A percentile compares a stretch with the other conserved stretches of the same genome.
Conservation (phyloP, 257 asterid species). For the Lavandula angustifolia region DNA sequence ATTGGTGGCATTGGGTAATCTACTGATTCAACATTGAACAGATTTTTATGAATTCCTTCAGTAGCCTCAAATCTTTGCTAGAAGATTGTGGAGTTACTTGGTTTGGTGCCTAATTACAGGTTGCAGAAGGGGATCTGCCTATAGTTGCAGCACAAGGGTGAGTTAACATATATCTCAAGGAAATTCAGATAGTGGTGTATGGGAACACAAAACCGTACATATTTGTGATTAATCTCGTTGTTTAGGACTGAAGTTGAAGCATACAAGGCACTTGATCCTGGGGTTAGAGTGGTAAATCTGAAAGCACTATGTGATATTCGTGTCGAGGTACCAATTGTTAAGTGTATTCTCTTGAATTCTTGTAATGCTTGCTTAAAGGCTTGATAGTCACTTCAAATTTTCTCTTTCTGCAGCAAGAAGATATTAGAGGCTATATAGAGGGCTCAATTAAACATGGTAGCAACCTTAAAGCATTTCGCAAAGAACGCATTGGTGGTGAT, state of each 20-base stretch:
- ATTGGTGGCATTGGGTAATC: slow-evolving; percentile 99
- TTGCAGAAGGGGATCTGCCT: slow-evolving; percentile 96
- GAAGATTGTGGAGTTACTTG: slow-evolving; percentile 26
- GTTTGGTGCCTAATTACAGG: slow-evolving; percentile 54
- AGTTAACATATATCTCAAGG: slow-evolving; percentile 36
- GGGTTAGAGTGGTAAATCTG: slow-evolving; percentile 84
- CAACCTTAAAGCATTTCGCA: slow-evolving; percentile 72
- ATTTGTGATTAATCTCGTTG: slow-evolving; percentile 26
- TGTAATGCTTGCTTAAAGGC: slow-evolving; percentile 18
- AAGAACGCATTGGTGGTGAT: slow-evolving; percentile 92
- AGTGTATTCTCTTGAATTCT: slow-evolving; percentile 22
- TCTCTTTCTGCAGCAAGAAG: slow-evolving; percentile 90
- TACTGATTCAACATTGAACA: slow-evolving; percentile 27
- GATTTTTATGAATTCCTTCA: slow-evolving; percentile 21
- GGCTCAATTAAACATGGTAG: slow-evolving; percentile 73
- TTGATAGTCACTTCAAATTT: slow-evolving; percentile 14
- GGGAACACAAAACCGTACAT: slow-evolving; percentile 15
- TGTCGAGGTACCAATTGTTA: slow-evolving; percentile 71
- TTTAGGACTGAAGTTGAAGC: slow-evolving; percentile 87
- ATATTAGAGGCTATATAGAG: slow-evolving; percentile 79
- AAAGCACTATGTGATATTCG: slow-evolving; percentile 99
- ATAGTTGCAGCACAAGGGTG: slow-evolving; percentile 98
- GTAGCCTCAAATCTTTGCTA: slow-evolving; percentile 21
- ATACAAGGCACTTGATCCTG: slow-evolving; percentile 78
- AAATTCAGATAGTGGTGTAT: slow-evolving; percentile 15